These are phyloP conservation scores for Arthrobotrys sinensis DNA, from an alignment of 2,329 filamentous ascomycete species.

Conservation along the genomic window DNA sequence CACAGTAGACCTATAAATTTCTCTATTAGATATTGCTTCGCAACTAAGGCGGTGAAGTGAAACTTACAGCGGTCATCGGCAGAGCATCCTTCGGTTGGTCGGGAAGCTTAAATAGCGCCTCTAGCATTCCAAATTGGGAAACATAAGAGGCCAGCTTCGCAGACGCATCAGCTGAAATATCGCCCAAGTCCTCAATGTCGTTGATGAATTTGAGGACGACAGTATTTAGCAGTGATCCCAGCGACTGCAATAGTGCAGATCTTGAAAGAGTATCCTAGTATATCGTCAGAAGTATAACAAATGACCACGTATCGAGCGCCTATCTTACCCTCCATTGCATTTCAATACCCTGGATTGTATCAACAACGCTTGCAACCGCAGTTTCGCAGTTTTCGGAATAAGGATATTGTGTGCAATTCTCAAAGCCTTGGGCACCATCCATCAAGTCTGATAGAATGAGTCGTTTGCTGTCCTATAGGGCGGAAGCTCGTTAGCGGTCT, in stretches of 20 bases:
- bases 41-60: not conserved
- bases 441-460: constrained; percentile 62
- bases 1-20: constrained; percentile 61
- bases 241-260: constrained; percentile 62
- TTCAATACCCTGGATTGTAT: constrained; percentile 72
- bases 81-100: constrained; percentile 50
- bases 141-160: constrained; percentile 61
- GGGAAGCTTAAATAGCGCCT: constrained; percentile 58
- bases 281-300: not conserved
- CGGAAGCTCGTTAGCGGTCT: not conserved
- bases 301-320: not conserved
- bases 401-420: constrained; percentile 63
- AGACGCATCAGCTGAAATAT: constrained; percentile 64
- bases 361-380: constrained; percentile 73
- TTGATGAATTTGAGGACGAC: constrained; percentile 63
- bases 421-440: constrained; percentile 64
- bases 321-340: constrained; percentile 59
- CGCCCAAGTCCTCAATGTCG: constrained; percentile 63
- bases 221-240: constrained; percentile 63
- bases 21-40: not conserved
- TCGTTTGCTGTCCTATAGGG: constrained; percentile 48
- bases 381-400: constrained; percentile 67
- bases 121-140: constrained; percentile 61
- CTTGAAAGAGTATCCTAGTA: constrained; percentile 60
- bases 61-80: constrained; percentile 57